phyloP scores from a whole-genome alignment of 1,139 yeast species.

The Lodderomyces metapsilosis region DNA sequence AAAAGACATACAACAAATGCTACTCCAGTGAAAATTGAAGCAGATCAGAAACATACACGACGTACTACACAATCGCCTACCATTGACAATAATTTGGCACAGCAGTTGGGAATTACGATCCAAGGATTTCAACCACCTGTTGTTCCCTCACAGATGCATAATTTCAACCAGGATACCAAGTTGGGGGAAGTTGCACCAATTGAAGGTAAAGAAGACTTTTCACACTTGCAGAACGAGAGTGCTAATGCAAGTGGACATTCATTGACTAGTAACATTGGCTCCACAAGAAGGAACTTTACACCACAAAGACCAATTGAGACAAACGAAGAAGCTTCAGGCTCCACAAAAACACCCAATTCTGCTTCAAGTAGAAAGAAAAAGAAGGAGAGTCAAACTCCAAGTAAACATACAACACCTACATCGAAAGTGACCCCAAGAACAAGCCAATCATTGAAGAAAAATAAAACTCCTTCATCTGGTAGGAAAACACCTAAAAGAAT shows the following conservation, averaged over 20 bases:
- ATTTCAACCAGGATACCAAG: background rate
- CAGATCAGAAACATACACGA: background rate
- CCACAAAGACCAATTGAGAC: conserved; percentile 9
- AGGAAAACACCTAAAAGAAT: conserved; percentile 6
- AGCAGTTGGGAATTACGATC: conserved; percentile 28
- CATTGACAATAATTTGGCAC: conserved; percentile 19
- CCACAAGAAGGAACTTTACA: background rate
- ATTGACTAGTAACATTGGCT: background rate
- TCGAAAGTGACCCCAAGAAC: conserved; percentile 5
- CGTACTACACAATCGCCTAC: background rate
- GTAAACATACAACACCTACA: conserved; percentile 5
- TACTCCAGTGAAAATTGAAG: background rate
- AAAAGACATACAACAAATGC: conserved; percentile 2
- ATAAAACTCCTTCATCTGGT: conserved; percentile 5
- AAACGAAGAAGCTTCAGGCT: background rate
- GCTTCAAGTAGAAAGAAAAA: background rate
- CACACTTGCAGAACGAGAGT: background rate
- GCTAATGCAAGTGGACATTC: background rate
- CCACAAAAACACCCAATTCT: conserved; percentile 3
- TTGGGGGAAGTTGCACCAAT: background rate
- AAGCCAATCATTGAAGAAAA: conserved; percentile 1
- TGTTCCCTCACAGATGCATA: background rate
- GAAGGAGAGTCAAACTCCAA: conserved; percentile 5
- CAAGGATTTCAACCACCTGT: conserved; percentile 21
- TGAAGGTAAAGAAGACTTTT: background rate